phyloP scores from a whole-genome alignment of 2,329 filamentous ascomycete species.

The Nothomitra cinnamomea region DNA sequence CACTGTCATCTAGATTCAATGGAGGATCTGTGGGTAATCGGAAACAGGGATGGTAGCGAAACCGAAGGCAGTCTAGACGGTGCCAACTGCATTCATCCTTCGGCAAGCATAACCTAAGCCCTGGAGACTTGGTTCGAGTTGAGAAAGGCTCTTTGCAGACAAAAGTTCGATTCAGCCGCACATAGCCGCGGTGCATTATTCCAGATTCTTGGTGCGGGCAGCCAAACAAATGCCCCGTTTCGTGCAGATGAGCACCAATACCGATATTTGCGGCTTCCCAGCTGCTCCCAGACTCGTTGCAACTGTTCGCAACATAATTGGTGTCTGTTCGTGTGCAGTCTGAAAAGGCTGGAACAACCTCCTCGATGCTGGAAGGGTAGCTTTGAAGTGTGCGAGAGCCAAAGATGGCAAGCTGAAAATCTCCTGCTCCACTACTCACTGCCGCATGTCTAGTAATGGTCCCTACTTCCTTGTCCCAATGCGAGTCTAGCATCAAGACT shows the following conservation, averaged over 20 bases:
- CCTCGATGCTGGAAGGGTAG: conserved; percentile 77
- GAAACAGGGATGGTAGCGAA: conserved; percentile 83
- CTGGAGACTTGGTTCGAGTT: conserved; percentile 70
- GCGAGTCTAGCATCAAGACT: conserved; percentile 68
- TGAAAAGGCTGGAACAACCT: conserved; percentile 73
- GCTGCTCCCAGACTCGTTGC: conserved; percentile 69
- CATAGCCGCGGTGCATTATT: conserved; percentile 85
- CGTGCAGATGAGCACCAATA: conserved; percentile 83
- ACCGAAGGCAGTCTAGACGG: conserved; percentile 71
- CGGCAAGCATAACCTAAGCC: conserved; percentile 50
- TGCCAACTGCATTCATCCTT: conserved; percentile 87
- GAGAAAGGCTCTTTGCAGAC: conserved; percentile 67
- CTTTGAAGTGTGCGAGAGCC: conserved; percentile 85
- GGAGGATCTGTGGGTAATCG: conserved; percentile 58
- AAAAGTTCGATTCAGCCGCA: conserved; percentile 70
- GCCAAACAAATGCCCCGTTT: conserved; percentile 78
- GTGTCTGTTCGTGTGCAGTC: conserved; percentile 85
- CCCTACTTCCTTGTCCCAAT: conserved; percentile 61
- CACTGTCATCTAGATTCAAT: conserved; percentile 47
- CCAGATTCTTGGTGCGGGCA: conserved; percentile 79
- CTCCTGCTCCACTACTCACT: conserved; percentile 56
- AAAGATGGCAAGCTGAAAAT: conserved; percentile 71
- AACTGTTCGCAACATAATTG: conserved; percentile 65
- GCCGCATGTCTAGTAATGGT: conserved; percentile 68
- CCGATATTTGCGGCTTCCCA: conserved; percentile 95